A percentile compares a stretch with the other conserved stretches of the same genome.
These are phyloP conservation scores for Aechmea fasciata DNA, from an alignment of 176 grass and related monocot genomes.

Conservation along the genomic window DNA sequence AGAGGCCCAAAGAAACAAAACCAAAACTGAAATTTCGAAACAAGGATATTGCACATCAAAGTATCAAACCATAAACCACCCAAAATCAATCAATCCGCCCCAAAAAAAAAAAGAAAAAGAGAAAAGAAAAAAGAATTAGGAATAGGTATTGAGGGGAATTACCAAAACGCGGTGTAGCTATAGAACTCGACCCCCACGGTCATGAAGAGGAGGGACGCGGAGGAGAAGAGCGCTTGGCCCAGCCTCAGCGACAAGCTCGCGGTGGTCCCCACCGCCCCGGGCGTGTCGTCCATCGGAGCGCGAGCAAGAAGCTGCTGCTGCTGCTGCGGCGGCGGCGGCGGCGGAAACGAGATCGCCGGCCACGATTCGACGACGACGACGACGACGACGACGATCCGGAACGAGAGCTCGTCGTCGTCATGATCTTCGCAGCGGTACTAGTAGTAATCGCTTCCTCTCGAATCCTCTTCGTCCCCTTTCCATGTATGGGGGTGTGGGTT, in stretches of 20 bases:
- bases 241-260: constrained; percentile 66
- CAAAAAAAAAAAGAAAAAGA: too few species aligned
- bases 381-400: neutral
- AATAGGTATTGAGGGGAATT: neutral
- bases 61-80: too few species aligned
- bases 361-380: neutral
- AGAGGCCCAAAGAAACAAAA: neutral
- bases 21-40: neutral
- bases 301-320: too few species aligned
- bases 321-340: neutral
- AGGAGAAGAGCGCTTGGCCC: constrained; percentile 80
- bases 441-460: neutral
- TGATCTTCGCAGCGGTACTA: neutral
- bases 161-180: constrained; percentile 92
- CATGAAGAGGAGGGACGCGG: constrained; percentile 81
- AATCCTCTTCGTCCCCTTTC: too few species aligned
- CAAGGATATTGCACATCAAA: neutral
- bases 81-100: too few species aligned
- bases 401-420: neutral
- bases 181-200: constrained; percentile 91
- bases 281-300: constrained; percentile 13
- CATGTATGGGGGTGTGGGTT: too few species aligned
- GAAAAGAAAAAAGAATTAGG: neutral
- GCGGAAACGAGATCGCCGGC: neutral
- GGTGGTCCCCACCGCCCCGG: constrained; percentile 51